phyloP scores from a whole-genome alignment of 208 protist genomes.

The Leishmania tarentolae region DNA sequence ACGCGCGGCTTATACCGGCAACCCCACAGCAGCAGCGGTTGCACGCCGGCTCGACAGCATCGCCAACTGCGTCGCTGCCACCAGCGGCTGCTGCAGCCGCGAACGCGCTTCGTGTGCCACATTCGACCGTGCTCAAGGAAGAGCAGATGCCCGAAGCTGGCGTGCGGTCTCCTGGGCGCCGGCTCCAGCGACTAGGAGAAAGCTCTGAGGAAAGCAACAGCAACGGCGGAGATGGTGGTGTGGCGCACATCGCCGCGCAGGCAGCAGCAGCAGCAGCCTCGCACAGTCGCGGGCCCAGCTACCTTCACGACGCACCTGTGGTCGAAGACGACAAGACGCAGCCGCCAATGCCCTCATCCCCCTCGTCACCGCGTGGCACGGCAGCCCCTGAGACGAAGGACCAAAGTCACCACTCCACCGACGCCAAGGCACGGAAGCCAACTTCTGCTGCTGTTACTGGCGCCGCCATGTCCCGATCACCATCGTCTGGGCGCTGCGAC shows the following conservation, averaged over 20 bases:
- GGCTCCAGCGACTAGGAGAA: conserved; percentile 19
- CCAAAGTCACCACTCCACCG: background rate
- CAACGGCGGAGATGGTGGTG: background rate
- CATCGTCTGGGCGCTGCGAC: background rate
- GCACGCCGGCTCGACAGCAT: background rate
- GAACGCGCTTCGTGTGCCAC: conserved; percentile 18
- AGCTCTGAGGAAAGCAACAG: conserved; percentile 23
- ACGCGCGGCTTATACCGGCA: background rate
- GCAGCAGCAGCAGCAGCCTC: background rate
- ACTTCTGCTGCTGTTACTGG: background rate
- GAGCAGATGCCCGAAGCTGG: conserved; percentile 18
- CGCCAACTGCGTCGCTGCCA: background rate
- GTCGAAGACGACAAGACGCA: background rate
- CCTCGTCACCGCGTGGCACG: background rate
- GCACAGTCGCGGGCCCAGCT: background rate
- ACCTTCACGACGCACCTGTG: background rate
- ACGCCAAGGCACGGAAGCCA: background rate
- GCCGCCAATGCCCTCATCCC: background rate
- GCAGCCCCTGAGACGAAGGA: background rate
- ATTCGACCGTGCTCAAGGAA: conserved; percentile 23
- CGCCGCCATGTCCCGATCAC: background rate
- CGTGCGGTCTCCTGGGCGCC: conserved; percentile 10
- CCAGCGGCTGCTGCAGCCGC: background rate
- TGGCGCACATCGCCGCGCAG: background rate
- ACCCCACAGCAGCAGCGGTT: background rate